Evolutionary conservation across 208 protist genomes (phyloP).

Genomic region (Strigomonas galati): DNA sequence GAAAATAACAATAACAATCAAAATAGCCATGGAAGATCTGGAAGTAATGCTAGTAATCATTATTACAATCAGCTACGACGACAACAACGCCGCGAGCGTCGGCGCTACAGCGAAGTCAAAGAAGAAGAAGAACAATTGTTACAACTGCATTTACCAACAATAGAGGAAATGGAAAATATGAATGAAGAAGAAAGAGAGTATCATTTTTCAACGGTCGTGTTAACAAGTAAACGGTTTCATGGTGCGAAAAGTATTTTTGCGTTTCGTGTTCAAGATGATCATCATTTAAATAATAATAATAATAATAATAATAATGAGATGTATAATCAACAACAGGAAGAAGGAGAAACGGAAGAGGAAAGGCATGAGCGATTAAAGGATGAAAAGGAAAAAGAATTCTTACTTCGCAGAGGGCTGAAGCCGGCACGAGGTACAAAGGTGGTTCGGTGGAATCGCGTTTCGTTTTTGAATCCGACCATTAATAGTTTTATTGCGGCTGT

Average conservation of each 20-base stretch:
- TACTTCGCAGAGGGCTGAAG: neutral
- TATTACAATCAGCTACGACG: too few relatives aligned
- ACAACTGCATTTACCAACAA: neutral
- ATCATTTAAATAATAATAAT: too few relatives aligned
- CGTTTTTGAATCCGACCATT: neutral
- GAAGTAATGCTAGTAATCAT: too few relatives aligned
- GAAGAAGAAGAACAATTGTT: neutral
- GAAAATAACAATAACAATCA: too few relatives aligned
- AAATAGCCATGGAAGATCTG: too few relatives aligned
- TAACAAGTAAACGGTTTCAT: neutral
- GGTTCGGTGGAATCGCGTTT: conserved; percentile 3
- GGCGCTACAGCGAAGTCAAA: too few relatives aligned
- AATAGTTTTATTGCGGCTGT: too few relatives aligned
- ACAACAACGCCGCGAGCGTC: too few relatives aligned
- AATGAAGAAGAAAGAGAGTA: neutral
- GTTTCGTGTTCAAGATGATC: neutral
- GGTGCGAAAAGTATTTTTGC: conserved; percentile 2
- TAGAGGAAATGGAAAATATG: neutral
- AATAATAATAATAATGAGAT: too few relatives aligned
- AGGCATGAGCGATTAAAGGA: neutral
- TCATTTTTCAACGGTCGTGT: neutral
- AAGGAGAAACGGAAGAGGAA: neutral
- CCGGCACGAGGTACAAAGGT: neutral
- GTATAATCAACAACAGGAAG: neutral
- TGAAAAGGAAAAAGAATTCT: conserved; percentile 1